Evolutionary conservation across 1,139 yeast species (phyloP).

Genomic region (Taphrina pruni): DNA sequence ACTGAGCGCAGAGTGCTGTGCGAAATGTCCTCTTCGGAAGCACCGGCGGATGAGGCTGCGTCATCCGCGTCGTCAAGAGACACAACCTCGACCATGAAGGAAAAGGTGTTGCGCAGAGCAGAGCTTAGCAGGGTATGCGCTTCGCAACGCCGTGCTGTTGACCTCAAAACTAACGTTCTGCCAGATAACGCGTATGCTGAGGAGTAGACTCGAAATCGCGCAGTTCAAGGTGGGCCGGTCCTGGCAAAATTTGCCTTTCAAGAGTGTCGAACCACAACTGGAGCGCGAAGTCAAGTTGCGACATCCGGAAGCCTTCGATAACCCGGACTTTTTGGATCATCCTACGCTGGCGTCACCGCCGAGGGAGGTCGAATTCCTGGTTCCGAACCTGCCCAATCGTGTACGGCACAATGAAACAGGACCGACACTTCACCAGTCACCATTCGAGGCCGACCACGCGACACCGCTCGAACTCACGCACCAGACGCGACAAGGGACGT

Average conservation of each 20-base stretch:
- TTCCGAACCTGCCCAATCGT: constrained; percentile 35
- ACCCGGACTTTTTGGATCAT: not conserved
- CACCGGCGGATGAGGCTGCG: constrained; percentile 8
- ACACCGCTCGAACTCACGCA: not conserved
- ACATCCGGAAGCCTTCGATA: constrained; percentile 7
- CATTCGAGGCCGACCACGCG: constrained; percentile 1
- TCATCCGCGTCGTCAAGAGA: constrained; percentile 18
- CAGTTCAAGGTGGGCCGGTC: constrained; percentile 55
- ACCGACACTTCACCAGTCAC: not conserved
- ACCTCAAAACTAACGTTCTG: not conserved
- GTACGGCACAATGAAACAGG: constrained; percentile 19
- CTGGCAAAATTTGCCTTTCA: constrained; percentile 53
- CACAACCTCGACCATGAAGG: constrained; percentile 25
- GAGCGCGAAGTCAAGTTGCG: constrained; percentile 44
- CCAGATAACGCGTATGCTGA: constrained; percentile 53
- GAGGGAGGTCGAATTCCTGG: constrained; percentile 25
- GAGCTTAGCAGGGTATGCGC: constrained; percentile 42
- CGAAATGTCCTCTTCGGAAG: constrained; percentile 27
- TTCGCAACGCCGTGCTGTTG: not conserved
- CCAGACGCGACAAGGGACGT: constrained; percentile 21
- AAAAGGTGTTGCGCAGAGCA: constrained; percentile 43
- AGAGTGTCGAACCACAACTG: constrained; percentile 52
- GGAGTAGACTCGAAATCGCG: constrained; percentile 55
- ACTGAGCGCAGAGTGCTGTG: not conserved
- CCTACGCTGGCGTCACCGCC: constrained; percentile 23